Evolutionary conservation across 2,329 filamentous ascomycete species (phyloP), one percentile per base, ranked within the genome.

Genomic region (Ophiocordyceps camponoti-saundersi): DNA sequence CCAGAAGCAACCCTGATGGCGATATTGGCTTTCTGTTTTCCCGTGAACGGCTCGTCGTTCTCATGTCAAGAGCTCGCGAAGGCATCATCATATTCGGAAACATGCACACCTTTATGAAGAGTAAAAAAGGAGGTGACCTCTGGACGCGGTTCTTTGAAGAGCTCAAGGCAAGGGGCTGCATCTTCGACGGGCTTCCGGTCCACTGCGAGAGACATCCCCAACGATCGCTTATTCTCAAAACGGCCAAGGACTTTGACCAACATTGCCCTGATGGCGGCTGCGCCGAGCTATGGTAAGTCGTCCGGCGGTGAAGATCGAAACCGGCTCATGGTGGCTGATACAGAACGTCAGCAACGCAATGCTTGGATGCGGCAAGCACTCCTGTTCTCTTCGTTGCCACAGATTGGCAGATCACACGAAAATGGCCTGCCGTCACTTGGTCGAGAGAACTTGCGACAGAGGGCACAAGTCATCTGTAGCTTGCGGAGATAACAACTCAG

Each of bases 211-310:
- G 69, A 18, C 82, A 85, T 53, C 73, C 73, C 0, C 59, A 73
- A 0, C 68, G 57, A 18, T 65, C 51, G 0, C 63, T 67, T 0
- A 34, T 77, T 0, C 53, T 87, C 0, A 59, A 57, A 2, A 57
- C 57, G 0, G 68, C 72, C 0, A 57, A 69, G 0, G 75, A 85
- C 41, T 88, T 88, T 54, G 72, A 78, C 3, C 56, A 50, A 0
- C 59, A 72, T 18, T 82, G 75, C 39, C 82, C 82, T 0, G 80
- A 88, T 55, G 83, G 84, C 5, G 84, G 84, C 0, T 88, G 83
- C 51, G 63, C 64, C 0, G 65, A 76, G 44, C 67, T 66, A 20
- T 88, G 83, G 77, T 80, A 63, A 59, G 68, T 61, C 10, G 22
- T 26, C 15, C 32, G 12, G 12, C 32, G 32, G 16, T 11, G 5